These are phyloP conservation scores for Suillus cothurnatus DNA, from an alignment of 768 basidiomycete genomes.

Conservation along the genomic window DNA sequence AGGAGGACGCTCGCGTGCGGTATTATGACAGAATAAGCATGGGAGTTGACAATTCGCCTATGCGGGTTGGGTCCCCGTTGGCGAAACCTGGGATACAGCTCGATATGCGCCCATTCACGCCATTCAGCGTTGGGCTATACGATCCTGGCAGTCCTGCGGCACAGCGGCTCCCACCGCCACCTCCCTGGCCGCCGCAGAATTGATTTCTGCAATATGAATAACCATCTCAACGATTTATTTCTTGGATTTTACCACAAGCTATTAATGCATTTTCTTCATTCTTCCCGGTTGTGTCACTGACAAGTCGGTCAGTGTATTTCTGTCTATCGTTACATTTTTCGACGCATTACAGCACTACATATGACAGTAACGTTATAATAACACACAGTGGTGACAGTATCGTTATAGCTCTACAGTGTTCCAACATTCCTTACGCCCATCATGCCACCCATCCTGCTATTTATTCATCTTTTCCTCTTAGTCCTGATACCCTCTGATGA, in stretches of 20 bases:
- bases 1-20: slow-evolving; percentile 65
- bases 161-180: slow-evolving; percentile 12
- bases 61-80: slow-evolving; percentile 16
- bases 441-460: slow-evolving; percentile 1
- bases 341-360: slow-evolving; percentile 11
- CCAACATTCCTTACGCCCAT: not conserved
- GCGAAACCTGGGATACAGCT: slow-evolving; percentile 20
- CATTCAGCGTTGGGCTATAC: slow-evolving; percentile 43
- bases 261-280: not conserved
- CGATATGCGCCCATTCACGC: slow-evolving; percentile 50
- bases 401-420: slow-evolving; percentile 1
- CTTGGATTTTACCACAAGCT: not conserved
- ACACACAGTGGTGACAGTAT: not conserved
- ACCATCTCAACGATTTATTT: not conserved
- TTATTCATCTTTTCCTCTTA: slow-evolving; percentile 33
- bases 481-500: slow-evolving; percentile 20
- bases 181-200: slow-evolving; percentile 12
- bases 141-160: slow-evolving; percentile 14
- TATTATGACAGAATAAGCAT: slow-evolving; percentile 26
- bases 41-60: slow-evolving; percentile 33
- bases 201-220: not conserved
- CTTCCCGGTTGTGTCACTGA: not conserved
- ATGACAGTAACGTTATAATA: slow-evolving; percentile 7
- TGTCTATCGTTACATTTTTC: slow-evolving; percentile 6
- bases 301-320: not conserved